Base-by-base conservation (phyloP, 164 flowering plant species). In the Houttuynia cordata region DNA sequence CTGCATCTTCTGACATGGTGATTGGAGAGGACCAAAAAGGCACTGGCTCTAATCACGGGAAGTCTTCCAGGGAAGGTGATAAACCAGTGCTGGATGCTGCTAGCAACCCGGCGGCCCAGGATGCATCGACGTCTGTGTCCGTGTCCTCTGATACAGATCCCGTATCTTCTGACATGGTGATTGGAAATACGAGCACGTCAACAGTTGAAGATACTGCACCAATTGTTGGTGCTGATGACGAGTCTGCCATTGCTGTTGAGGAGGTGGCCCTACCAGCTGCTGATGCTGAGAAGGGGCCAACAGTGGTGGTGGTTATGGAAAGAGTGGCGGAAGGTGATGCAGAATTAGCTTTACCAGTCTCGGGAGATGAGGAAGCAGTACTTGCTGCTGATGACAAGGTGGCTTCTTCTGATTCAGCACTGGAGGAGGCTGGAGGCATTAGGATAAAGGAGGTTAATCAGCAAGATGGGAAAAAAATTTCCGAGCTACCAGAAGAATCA, bases 21-120 rank as follows among this genome's bases (percentile, higher is more conserved):
- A 63, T 23, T 18, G 68, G 77, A 18, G 45, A 88, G 72, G 92
- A 81, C 47, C 64, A 59, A 58, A 88, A 85, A 73, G 86, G 85
- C 49, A 74, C 79, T 61, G 72, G 80, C 64, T 72, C 79, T 61
- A n/a, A 78, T 67, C 76, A 68, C 24, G 84, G 78, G 50, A 82
- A 79, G 63, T 75, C 88, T 8, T 75, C 81, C 1, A 70, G 70
- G 63, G 86, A 80, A 63, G 61, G 71, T 67, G 71, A 75, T 67
- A 79, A 80, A 66, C 58, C 80, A 49, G 89, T 70, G 47, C 70
- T 57, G 34, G 84, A 76, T 37, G 64, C 67, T 50, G 56, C 24
- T 58, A 61, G 14, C 37, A 34, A 7, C 30, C 57, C 49, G 7
- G 30, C 39, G 5, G 64, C 67, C 24, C 42, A 67, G 19, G 24